Percentiles rank a stretch among this genome's conserved stretches.
phyloP scores from a whole-genome alignment of 2,329 filamentous ascomycete species.

The Davidsoniella neocaledoniae region DNA sequence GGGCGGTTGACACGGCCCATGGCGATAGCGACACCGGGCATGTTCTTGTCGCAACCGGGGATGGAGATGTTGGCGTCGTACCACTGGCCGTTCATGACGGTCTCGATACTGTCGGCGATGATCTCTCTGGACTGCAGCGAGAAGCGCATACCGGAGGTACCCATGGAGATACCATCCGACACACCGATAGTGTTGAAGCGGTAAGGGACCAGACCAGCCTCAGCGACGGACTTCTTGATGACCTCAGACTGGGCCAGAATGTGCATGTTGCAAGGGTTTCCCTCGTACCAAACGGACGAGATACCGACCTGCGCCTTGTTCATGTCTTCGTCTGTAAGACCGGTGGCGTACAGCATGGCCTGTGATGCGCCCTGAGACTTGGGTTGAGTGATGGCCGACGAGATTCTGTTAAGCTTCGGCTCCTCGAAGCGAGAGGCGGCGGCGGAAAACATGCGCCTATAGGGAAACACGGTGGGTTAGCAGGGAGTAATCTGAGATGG shows the following conservation, averaged over 20 bases:
- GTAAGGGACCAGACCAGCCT: slow-evolving; percentile 74
- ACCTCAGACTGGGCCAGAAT: slow-evolving; percentile 72
- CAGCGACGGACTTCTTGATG: slow-evolving; percentile 43
- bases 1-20: slow-evolving; percentile 93
- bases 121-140: slow-evolving; percentile 88
- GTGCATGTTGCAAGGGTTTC: slow-evolving; percentile 99
- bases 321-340: slow-evolving; percentile 72
- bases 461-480: not conserved
- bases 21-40: slow-evolving; percentile 82
- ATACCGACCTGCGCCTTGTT: slow-evolving; percentile 96
- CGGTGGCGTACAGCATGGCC: slow-evolving; percentile 96
- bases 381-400: slow-evolving; percentile 75
- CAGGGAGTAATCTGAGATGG: not conserved
- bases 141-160: slow-evolving; percentile 91
- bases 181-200: slow-evolving; percentile 99
- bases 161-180: slow-evolving; percentile 96
- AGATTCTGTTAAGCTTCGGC: slow-evolving; percentile 62
- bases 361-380: slow-evolving; percentile 97
- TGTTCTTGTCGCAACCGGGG: slow-evolving; percentile 98
- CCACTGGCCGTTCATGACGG: slow-evolving; percentile 97
- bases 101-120: slow-evolving; percentile 96
- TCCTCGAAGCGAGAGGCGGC: slow-evolving; percentile 29
- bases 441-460: slow-evolving; percentile 33
- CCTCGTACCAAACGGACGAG: slow-evolving; percentile 93
- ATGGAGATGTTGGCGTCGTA: slow-evolving; percentile 96